Evolutionary conservation across 164 flowering plant genomes (phyloP), one percentile per base, ranked within the genome.

Genomic region (Warburgia ugandensis): DNA sequence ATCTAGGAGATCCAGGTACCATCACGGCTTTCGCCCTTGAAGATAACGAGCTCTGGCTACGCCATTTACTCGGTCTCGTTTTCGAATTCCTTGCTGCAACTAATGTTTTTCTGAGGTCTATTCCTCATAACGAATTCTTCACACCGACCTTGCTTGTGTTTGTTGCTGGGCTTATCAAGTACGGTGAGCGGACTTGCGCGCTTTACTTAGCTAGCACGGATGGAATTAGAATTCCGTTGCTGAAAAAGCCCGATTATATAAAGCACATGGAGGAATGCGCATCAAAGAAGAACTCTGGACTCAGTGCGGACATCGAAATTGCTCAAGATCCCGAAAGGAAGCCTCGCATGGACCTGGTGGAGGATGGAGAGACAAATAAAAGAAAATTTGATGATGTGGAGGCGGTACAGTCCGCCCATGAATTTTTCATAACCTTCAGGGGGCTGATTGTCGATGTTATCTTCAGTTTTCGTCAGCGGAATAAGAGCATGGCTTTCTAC

Each of bases 1-100:
- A 79, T 51, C 78, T 77, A 12, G 85, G 85, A 13, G 85, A 81
- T n/a, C 81, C 84, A 1, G 84, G 76, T 58, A 76, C 77, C 44
- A 79, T 77, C 23, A 79, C 81, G 8, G 79, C 81, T 5, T 68
- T 72, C 23, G 63, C 84, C 26, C 70, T 76, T 0, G 81, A 76
- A 27, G 81, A 79, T 49, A 75, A 77, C 33, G 78, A 73, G 65
- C 69, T 79, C 17, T 79, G 80, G 79, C 55, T 56, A 1, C 38
- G 81, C 44, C 78, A 77, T 47, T 29, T 67, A 17, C 52, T 77
- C 20, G 68, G 69, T 1, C 61, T 79, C 14, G 0, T 59, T 0
- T 48, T 58, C 25, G 72, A 76, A 55, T 48, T 59, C 1, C 5
- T 21, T 2, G 61, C 68, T 9, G 60, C 68, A 13, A 44, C 20